These are phyloP conservation scores for Sordariomycetes sp. DNA, from an alignment of 2,329 filamentous ascomycete species.

Conservation along the genomic window DNA sequence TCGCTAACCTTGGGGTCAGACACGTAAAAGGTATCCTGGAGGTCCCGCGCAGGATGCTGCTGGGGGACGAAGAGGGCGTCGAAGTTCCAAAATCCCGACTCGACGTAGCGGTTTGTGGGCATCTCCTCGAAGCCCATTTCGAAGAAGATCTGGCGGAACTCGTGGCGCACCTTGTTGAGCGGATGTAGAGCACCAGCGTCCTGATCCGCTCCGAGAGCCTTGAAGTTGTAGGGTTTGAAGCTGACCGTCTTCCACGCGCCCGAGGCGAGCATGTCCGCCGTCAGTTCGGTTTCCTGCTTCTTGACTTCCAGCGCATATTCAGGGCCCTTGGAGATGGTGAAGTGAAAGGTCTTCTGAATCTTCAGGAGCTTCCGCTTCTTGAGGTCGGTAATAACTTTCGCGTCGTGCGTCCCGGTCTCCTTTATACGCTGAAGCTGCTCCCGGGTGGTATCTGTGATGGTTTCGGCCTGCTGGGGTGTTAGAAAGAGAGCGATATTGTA, in stretches of 20 bases:
- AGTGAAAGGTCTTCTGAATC: slow-evolving; percentile 74
- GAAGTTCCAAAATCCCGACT: slow-evolving; percentile 99
- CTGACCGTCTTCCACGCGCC: slow-evolving; percentile 87
- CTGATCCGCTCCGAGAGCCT: slow-evolving; percentile 54
- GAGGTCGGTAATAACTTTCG: slow-evolving; percentile 69
- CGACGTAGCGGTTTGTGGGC: slow-evolving; percentile 87
- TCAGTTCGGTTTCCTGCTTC: slow-evolving; percentile 92
- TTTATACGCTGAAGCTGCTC: slow-evolving; percentile 66
- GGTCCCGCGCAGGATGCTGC: slow-evolving; percentile 92
- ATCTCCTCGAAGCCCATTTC: slow-evolving; percentile 99
- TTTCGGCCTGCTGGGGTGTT: slow-evolving; percentile 41
- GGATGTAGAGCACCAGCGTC: slow-evolving; percentile 52
- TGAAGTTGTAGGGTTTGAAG: slow-evolving; percentile 75
- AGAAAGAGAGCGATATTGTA: not conserved
- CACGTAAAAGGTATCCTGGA: slow-evolving; percentile 98
- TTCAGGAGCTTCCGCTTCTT: slow-evolving; percentile 87
- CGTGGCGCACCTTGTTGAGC: slow-evolving; percentile 88
- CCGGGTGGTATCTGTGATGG: slow-evolving; percentile 70
- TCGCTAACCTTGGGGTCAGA: slow-evolving; percentile 76
- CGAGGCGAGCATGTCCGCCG: slow-evolving; percentile 78
- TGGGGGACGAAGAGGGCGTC: slow-evolving; percentile 93
- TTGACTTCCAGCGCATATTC: slow-evolving; percentile 84
- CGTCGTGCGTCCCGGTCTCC: slow-evolving; percentile 58
- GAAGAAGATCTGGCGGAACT: slow-evolving; percentile 98
- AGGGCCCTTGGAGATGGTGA: slow-evolving; percentile 71